Conservation (phyloP, 176 grass and related monocot genomes). For the Chloris gayana region DNA sequence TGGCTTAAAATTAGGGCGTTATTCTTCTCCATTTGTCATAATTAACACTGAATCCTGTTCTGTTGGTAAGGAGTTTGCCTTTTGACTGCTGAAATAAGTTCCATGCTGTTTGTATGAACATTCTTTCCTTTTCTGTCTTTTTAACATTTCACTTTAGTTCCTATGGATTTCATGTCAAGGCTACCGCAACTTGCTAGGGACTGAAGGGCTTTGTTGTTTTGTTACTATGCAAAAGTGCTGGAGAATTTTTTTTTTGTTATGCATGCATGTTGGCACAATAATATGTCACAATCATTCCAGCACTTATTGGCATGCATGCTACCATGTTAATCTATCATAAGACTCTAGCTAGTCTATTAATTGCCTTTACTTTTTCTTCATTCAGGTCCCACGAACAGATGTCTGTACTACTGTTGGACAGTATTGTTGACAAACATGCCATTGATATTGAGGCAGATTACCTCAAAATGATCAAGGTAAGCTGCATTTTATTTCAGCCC, state of each 20-base stretch:
- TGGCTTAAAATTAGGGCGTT: not conserved
- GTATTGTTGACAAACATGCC: constrained; percentile 78
- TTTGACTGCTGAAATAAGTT: constrained; percentile 3
- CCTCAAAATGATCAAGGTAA: constrained; percentile 87
- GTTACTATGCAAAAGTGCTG: not conserved
- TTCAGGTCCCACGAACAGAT: constrained; percentile 89
- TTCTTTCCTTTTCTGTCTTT: not conserved
- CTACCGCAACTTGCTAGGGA: not conserved
- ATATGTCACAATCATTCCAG: not conserved
- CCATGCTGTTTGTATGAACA: not conserved
- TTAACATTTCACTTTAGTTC: not conserved
- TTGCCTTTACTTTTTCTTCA: constrained; percentile 21
- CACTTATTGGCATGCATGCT: constrained; percentile 17
- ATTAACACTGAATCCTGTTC: not conserved
- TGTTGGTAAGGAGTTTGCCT: not conserved
- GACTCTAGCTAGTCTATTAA: not conserved
- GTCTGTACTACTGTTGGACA: constrained; percentile 79
- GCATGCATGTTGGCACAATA: not conserved
- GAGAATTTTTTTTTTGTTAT: not conserved
- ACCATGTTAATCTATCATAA: not conserved
- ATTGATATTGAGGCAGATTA: constrained; percentile 80
- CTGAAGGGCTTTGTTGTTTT: not conserved
- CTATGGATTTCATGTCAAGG: not conserved
- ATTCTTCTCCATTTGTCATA: not conserved
- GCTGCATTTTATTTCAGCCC: constrained; percentile 15